Evolutionary conservation across 1,139 yeast genomes (phyloP).

Genomic region (Debaryomyces singareniensis): DNA sequence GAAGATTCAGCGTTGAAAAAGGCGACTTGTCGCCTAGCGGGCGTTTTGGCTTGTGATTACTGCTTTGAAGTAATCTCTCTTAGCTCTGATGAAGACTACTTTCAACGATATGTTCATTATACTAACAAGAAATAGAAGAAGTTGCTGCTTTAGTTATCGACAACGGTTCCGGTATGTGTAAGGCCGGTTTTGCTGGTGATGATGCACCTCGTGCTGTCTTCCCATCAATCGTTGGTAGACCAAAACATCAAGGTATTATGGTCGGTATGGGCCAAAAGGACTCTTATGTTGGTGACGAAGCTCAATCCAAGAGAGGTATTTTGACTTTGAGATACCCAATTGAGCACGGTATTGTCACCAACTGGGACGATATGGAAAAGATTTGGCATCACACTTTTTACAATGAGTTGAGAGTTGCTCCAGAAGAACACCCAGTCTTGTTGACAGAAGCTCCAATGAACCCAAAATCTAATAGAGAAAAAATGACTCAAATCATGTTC

Average conservation of each 20-base stretch:
- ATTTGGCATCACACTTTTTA: constrained; percentile 98
- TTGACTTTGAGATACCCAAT: constrained; percentile 97
- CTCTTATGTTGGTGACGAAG: constrained; percentile 99
- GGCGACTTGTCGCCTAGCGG: not conserved
- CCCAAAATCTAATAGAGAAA: constrained; percentile 99
- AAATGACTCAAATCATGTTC: constrained; percentile 98
- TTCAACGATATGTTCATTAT: constrained; percentile 5
- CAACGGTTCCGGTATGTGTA: constrained; percentile 99
- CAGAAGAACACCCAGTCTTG: constrained; percentile 97
- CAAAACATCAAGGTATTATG: constrained; percentile 99
- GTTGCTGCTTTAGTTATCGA: constrained; percentile 85
- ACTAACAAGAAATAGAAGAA: constrained; percentile 37
- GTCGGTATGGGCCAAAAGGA: constrained; percentile 99
- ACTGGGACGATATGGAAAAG: constrained; percentile 99
- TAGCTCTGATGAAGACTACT: not conserved
- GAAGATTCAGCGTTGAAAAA: too few relatives aligned
- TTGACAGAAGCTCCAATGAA: constrained; percentile 99
- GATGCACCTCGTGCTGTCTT: constrained; percentile 99
- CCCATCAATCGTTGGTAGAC: constrained; percentile 99
- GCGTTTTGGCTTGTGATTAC: not conserved
- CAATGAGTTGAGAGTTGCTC: constrained; percentile 97
- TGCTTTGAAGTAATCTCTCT: not conserved
- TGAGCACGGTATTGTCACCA: constrained; percentile 99
- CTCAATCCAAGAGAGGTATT: constrained; percentile 99
- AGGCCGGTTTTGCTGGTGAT: constrained; percentile 99